Evolutionary conservation across 352 stramenopile species (phyloP).

Genomic region (Pythium biforme): DNA sequence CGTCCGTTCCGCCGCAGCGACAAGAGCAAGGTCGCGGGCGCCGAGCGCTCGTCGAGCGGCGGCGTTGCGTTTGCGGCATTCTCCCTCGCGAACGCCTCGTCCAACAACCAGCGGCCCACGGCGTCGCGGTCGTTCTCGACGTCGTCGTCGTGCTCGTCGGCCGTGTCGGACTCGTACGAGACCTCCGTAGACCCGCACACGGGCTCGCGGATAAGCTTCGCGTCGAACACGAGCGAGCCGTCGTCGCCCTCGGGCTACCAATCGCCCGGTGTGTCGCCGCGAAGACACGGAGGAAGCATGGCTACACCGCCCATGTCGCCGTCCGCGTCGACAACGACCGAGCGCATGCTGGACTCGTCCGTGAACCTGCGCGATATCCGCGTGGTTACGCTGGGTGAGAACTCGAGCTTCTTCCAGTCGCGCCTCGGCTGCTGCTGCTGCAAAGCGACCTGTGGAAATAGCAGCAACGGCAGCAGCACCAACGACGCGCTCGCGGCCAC

Average conservation of each 20-base stretch:
- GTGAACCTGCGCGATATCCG: conserved; percentile 62
- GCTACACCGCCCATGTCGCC: conserved; percentile 22
- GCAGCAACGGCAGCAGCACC: neutral
- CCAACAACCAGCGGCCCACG: conserved; percentile 12
- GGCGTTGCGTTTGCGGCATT: conserved; percentile 44
- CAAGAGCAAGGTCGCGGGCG: conserved; percentile 29
- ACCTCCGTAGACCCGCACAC: neutral
- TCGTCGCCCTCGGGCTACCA: conserved; percentile 7
- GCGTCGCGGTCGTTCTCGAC: conserved; percentile 31
- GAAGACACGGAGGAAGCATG: conserved; percentile 6
- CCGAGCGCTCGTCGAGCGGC: conserved; percentile 63
- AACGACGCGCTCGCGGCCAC: neutral
- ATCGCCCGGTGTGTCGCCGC: conserved; percentile 7
- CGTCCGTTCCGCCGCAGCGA: conserved; percentile 60
- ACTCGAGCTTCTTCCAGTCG: conserved; percentile 57
- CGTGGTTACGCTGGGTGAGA: conserved; percentile 39
- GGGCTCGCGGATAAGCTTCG: conserved; percentile 14
- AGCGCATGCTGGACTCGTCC: conserved; percentile 47
- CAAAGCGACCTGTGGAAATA: conserved; percentile 6
- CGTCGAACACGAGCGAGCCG: conserved; percentile 9
- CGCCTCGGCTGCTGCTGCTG: conserved; percentile 24
- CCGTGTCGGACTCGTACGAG: conserved; percentile 19
- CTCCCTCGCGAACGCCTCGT: conserved; percentile 30
- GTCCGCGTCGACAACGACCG: neutral
- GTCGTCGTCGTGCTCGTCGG: conserved; percentile 22